Percentiles rank a stretch among this genome's conserved stretches.
phyloP scores from a whole-genome alignment of 768 basidiomycete species.

The Rhodotorula paludigena region DNA sequence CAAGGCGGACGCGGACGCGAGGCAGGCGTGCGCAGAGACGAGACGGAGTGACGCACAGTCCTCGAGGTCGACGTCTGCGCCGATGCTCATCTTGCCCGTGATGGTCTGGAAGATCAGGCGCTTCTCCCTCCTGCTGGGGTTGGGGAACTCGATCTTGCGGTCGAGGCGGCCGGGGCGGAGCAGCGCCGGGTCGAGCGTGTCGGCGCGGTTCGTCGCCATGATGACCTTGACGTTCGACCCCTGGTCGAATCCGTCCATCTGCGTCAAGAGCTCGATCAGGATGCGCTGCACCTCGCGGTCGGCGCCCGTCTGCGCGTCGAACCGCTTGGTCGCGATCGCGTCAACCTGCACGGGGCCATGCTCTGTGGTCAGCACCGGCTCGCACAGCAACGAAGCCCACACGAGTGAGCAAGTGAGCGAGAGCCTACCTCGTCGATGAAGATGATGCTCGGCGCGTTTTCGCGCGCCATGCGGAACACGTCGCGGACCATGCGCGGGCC shows the following conservation, averaged over 20 bases:
- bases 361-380: too few species aligned
- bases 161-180: constrained; percentile 96
- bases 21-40: background rate
- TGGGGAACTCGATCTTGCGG: constrained; percentile 97
- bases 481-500: constrained; percentile 99
- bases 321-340: constrained; percentile 98
- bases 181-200: constrained; percentile 94
- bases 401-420: background rate
- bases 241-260: constrained; percentile 99
- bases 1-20: background rate
- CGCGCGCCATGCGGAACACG: constrained; percentile 93
- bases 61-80: constrained; percentile 95
- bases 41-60: constrained; percentile 64
- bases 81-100: constrained; percentile 94
- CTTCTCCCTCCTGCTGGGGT: constrained; percentile 87
- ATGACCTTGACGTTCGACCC: constrained; percentile 99
- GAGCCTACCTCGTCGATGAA: constrained; percentile 74
- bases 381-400: too few species aligned
- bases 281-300: constrained; percentile 99
- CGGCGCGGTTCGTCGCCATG: constrained; percentile 98
- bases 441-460: constrained; percentile 95
- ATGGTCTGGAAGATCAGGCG: constrained; percentile 97
- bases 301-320: constrained; percentile 98
- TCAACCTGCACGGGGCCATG: constrained; percentile 63
- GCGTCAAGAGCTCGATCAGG: constrained; percentile 88